Conservation (phyloP, 2,329 filamentous ascomycete genomes). For the Calonectria pseudoturangicola region DNA sequence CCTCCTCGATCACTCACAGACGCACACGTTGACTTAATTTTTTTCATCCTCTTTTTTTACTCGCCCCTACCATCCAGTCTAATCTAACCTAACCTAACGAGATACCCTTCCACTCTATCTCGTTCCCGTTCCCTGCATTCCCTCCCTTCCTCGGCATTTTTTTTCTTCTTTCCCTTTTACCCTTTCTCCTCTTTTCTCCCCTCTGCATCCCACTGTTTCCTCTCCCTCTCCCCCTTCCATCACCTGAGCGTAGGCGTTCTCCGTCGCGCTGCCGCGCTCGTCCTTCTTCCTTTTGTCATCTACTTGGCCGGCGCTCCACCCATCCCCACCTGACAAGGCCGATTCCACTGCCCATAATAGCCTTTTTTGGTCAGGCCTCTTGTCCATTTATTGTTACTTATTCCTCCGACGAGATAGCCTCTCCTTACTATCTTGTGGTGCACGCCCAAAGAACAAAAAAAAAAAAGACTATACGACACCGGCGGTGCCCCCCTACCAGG, state of each 20-base stretch:
- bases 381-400: slow-evolving; percentile 30
- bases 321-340: slow-evolving; percentile 37
- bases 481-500: not conserved
- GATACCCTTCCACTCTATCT: slow-evolving; percentile 29
- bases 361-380: slow-evolving; percentile 37
- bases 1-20: slow-evolving; percentile 33
- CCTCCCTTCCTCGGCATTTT: slow-evolving; percentile 31
- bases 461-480: not conserved
- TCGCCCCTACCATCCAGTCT: slow-evolving; percentile 33
- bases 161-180: slow-evolving; percentile 32
- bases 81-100: slow-evolving; percentile 31
- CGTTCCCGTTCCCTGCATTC: slow-evolving; percentile 15
- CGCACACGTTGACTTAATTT: slow-evolving; percentile 31
- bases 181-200: slow-evolving; percentile 15
- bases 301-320: slow-evolving; percentile 42
- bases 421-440: slow-evolving; percentile 15
- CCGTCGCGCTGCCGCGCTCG: slow-evolving; percentile 2
- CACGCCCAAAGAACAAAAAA: slow-evolving; percentile 27
- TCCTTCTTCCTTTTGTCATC: slow-evolving; percentile 40
- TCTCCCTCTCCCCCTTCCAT: slow-evolving; percentile 14
- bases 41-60: slow-evolving; percentile 31
- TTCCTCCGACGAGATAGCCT: slow-evolving; percentile 29
- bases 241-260: slow-evolving; percentile 20
- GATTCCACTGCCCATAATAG: slow-evolving; percentile 46
- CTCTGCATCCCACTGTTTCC: not conserved